Evolutionary conservation across 192 early-diverging fungal genomes (phyloP), one percentile per base, ranked within the genome.

Genomic region (Rhizophagus clarus): DNA sequence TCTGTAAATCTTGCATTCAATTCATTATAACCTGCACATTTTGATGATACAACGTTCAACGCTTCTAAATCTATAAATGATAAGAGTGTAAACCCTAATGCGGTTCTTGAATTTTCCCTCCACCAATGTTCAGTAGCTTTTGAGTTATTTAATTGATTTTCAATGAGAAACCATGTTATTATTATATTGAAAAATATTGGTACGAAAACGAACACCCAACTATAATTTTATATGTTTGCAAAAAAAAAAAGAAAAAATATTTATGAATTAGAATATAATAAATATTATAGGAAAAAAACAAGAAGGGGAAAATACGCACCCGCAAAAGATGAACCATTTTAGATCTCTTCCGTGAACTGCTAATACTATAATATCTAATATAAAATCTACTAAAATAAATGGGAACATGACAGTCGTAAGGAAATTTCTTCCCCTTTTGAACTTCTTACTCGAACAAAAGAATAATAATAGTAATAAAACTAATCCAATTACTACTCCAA

Each of bases 61-160:
- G 62, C 62, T 64, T 28, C 62, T 10, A 29, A 28, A 64, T 64
- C 62, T 28, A 64, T 64, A 64, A 26, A 26, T 64, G 62, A 64
- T 2, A 64, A 64, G 12, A 64, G 10, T 64, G 24, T 29, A 17
- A 64, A 64, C 11, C n/a, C 28, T 29, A n/a, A 64, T 64, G 62
- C 62, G 3, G 11, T 64, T 14, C 3, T 9, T 28, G 24, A 2
- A 64, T 64, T 26, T 11, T 11, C 24, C 17, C 29, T n/a, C 62
- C 62, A 64, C 62, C 62, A 64, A 24, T 14, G 22, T 64, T 6
- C 24, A 28, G 10, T 8, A 26, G 24, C 0, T 24, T 6, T 26
- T 26, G n/a, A 28, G 2, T 28, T 1, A 0, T 9, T 28, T 64
- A 64, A 29, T 29, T 64, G 24, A 26, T 64, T 5, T 12, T 10